phyloP scores from a whole-genome alignment of 2,329 filamentous ascomycete genomes.

The Lachnellula subtilissima region DNA sequence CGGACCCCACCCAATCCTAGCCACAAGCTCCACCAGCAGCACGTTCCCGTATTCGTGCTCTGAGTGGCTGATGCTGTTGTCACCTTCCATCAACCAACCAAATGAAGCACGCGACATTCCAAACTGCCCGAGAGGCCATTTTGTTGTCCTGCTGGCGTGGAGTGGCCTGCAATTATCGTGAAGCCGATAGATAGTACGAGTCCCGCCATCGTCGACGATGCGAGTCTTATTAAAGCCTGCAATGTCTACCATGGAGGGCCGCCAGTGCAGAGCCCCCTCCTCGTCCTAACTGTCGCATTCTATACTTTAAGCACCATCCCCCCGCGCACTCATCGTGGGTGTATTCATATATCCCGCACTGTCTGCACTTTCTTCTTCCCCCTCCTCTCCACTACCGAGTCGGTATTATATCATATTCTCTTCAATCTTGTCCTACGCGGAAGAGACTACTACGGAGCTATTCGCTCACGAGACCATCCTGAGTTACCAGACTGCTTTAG shows the following conservation, averaged over 20 bases:
- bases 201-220: neutral
- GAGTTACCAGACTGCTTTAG: too few relatives aligned
- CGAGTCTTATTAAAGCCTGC: constrained; percentile 1
- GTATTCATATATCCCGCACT: neutral
- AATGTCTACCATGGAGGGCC: neutral
- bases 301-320: too few relatives aligned
- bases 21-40: too few relatives aligned
- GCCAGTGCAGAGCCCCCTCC: neutral
- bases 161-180: constrained; percentile 2
- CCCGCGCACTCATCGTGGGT: too few relatives aligned
- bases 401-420: neutral
- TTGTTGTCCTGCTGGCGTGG: neutral
- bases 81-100: neutral
- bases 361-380: constrained; percentile 1
- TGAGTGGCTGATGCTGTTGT: neutral
- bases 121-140: neutral
- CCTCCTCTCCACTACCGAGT: neutral
- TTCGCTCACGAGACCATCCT: constrained; percentile 13
- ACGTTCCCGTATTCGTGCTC: neutral
- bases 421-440: constrained; percentile 9
- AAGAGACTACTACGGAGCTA: neutral
- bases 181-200: neutral
- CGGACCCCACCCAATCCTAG: too few relatives aligned
- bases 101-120: constrained; percentile 11
- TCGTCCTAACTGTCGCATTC: neutral